Evolutionary conservation across 2,329 filamentous ascomycete species (phyloP).

Genomic region (Stromatinia cepivora): DNA sequence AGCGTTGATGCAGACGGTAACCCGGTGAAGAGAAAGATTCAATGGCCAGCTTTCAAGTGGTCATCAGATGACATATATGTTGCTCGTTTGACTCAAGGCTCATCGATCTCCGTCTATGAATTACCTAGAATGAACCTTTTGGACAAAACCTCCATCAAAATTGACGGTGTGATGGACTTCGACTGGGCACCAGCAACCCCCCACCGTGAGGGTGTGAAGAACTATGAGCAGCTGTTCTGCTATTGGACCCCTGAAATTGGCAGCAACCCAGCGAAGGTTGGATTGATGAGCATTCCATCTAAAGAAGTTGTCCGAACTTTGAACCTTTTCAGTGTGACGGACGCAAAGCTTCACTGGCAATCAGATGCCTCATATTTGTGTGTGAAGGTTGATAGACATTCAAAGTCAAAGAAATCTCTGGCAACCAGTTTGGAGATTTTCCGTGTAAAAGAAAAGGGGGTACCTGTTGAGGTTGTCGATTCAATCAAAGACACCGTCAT

Average conservation of each 20-base stretch:
- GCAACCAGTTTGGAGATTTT: slow-evolving; percentile 98
- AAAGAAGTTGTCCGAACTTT: slow-evolving; percentile 92
- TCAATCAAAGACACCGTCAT: slow-evolving; percentile 98
- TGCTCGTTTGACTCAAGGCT: slow-evolving; percentile 81
- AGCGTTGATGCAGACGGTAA: slow-evolving; percentile 60
- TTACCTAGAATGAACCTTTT: slow-evolving; percentile 84
- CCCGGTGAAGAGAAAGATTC: slow-evolving; percentile 82
- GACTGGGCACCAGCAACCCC: slow-evolving; percentile 91
- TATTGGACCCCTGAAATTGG: slow-evolving; percentile 99
- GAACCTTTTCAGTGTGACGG: slow-evolving; percentile 96
- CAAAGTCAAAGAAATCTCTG: slow-evolving; percentile 97
- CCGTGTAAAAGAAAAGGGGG: slow-evolving; percentile 94
- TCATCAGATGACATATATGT: slow-evolving; percentile 97
- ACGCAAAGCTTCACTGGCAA: slow-evolving; percentile 99
- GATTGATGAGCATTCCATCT: slow-evolving; percentile 91
- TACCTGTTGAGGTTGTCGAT: slow-evolving; percentile 96
- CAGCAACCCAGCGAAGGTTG: slow-evolving; percentile 96
- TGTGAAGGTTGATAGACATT: slow-evolving; percentile 98
- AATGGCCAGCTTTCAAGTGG: slow-evolving; percentile 99
- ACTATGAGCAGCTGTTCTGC: slow-evolving; percentile 92
- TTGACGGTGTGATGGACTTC: slow-evolving; percentile 95
- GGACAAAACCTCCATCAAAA: slow-evolving; percentile 90
- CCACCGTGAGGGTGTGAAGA: slow-evolving; percentile 81
- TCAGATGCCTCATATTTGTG: slow-evolving; percentile 91
- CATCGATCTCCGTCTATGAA: slow-evolving; percentile 90